These are phyloP conservation scores for Globisporangium ultimum DNA, from an alignment of 352 stramenopile species.

Conservation along the genomic window DNA sequence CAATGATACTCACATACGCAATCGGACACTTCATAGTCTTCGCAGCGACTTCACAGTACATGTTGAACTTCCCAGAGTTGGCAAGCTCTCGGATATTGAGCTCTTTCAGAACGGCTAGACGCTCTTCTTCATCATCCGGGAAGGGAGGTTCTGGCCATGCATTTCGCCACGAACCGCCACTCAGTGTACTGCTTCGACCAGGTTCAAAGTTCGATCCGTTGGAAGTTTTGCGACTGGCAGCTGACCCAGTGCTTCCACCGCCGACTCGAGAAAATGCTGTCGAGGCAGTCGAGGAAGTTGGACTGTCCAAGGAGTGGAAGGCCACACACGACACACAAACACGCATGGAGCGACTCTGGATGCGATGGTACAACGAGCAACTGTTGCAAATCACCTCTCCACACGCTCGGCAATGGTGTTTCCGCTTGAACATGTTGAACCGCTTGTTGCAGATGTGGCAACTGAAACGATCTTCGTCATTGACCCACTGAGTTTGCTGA, in stretches of 20 bases:
- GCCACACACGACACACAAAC: constrained; percentile 83
- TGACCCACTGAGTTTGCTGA: constrained; percentile 81
- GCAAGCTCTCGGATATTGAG: constrained; percentile 79
- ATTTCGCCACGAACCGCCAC: constrained; percentile 65
- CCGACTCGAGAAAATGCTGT: constrained; percentile 34
- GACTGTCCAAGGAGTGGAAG: constrained; percentile 79
- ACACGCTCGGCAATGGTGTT: constrained; percentile 84
- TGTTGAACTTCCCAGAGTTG: constrained; percentile 80
- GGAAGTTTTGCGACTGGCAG: constrained; percentile 53
- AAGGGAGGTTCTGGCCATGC: constrained; percentile 81
- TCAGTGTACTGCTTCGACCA: constrained; percentile 51
- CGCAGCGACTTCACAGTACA: constrained; percentile 82
- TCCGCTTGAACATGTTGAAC: constrained; percentile 87
- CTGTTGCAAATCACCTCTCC: constrained; percentile 85
- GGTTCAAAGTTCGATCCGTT: constrained; percentile 44
- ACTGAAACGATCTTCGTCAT: constrained; percentile 81
- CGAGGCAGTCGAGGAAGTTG: constrained; percentile 47
- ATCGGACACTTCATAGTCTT: constrained; percentile 89
- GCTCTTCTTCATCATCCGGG: constrained; percentile 75
- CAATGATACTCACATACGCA: constrained; percentile 83
- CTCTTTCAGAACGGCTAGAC: constrained; percentile 62
- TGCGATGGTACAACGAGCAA: constrained; percentile 81
- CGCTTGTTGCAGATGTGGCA: constrained; percentile 89
- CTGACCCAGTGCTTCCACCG: constrained; percentile 21
- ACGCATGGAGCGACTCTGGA: constrained; percentile 81